Evolutionary conservation across 129 eudicot species (phyloP).

Genomic region (Mikania micrantha): DNA sequence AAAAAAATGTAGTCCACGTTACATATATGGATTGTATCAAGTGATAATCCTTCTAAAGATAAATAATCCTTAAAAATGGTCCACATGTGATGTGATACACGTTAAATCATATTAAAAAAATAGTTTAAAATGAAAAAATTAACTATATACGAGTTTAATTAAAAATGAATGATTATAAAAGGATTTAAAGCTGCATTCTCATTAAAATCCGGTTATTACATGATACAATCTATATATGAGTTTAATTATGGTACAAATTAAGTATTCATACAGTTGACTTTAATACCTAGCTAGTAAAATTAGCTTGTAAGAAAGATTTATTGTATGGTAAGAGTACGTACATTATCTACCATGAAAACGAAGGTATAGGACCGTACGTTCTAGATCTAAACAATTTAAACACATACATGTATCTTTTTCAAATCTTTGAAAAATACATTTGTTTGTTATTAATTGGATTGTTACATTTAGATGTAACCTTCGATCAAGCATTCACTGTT

Average conservation of each 20-base stretch:
- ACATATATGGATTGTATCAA: too few species aligned
- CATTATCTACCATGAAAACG: slow-evolving; percentile 6
- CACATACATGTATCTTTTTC: neutral
- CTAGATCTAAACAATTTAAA: slow-evolving; percentile 8
- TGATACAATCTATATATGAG: neutral
- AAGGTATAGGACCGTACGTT: too few species aligned
- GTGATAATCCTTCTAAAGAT: too few species aligned
- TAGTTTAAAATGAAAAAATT: too few species aligned
- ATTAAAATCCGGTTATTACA: too few species aligned
- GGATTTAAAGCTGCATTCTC: too few species aligned
- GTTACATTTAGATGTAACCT: neutral
- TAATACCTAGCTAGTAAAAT: slow-evolving; percentile 8
- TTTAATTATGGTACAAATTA: slow-evolving; percentile 1
- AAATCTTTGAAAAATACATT: neutral
- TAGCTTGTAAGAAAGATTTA: slow-evolving; percentile 19
- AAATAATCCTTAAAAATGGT: too few species aligned
- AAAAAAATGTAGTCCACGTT: too few species aligned
- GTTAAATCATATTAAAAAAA: too few species aligned
- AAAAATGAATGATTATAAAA: too few species aligned
- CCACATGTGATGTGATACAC: too few species aligned
- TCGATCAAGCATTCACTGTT: neutral
- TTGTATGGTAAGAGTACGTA: slow-evolving; percentile 2
- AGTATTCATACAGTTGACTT: slow-evolving; percentile 22
- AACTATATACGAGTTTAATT: too few species aligned
- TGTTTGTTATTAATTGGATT: neutral